Base-by-base conservation (phyloP, 345 rosid species). In the Psidium friedrichsthalianum region DNA sequence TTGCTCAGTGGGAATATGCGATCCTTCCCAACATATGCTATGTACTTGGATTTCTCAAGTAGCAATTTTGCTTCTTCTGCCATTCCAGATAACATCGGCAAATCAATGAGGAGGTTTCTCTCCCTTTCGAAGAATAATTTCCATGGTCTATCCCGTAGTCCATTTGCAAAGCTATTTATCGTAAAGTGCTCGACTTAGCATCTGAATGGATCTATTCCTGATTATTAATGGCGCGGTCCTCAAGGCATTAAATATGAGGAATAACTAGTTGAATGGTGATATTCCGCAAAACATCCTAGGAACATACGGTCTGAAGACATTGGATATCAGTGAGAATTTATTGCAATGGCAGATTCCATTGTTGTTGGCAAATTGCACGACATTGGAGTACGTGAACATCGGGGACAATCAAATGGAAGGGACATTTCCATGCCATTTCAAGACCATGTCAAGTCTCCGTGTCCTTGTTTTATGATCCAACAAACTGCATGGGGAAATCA, bases 391-490 rank as follows among this genome's bases (percentile, higher is more conserved):
- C 27, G 78, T 93, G 55, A 88, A 90, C 86, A 57, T 93, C 0
- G 91, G 91, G 55, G 87, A 90, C 74, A 93, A 92, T 56, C 52
- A 56, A 18, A 74, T 91, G 3, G 59, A 80, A 1, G 92, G 87
- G 56, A 51, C 1, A 5, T 91, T 90, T 85, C 95, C 95, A 51
- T 89, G 91, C 51, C 85, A 61, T 56, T 56, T 91, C 84, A 74
- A 87, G 51, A 61, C 9, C 20, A 49, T 87, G 16, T 85, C 90
- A 10, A 90, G 83, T 76, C 86, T 93, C 82, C 86, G 83, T 6
- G 91, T 89, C 42, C 91, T 91, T 6, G 88, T 89, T 82, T 81
- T 93, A 47, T 83, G 92, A 22, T 87, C 88, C 8, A 93, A 93
- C 82, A 47, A 5, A 0, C 88, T 92, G 25, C 74, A 14, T 5